These are phyloP conservation scores for Neonothopanus nambi DNA, from an alignment of 1,284 basidiomycete species.

Conservation along the genomic window DNA sequence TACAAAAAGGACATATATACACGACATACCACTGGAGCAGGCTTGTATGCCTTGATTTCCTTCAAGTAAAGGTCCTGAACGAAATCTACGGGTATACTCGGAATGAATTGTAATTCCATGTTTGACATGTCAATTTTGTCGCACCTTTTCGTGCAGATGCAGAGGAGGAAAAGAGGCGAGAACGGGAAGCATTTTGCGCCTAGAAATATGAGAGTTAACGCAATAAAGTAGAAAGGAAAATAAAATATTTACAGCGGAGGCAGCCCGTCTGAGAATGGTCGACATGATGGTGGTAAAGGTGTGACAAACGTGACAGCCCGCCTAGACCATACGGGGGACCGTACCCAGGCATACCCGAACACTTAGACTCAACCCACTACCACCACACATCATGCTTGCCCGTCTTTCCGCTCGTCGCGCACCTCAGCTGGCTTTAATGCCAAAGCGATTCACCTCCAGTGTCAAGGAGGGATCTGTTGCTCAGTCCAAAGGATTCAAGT, in stretches of 20 bases:
- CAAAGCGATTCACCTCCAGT: constrained; percentile 43
- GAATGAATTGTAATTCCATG: constrained; percentile 24
- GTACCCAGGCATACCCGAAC: background rate
- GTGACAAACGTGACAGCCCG: constrained; percentile 33
- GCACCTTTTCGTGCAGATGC: constrained; percentile 69
- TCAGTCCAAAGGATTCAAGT: constrained; percentile 57
- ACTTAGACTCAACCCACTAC: constrained; percentile 19
- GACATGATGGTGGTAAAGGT: constrained; percentile 54
- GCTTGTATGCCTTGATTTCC: constrained; percentile 91
- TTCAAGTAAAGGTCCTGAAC: constrained; percentile 91
- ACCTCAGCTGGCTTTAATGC: constrained; percentile 36
- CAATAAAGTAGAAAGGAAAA: background rate
- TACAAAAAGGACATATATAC: background rate
- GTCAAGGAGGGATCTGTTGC: constrained; percentile 55
- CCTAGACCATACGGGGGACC: background rate
- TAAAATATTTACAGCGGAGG: constrained; percentile 42
- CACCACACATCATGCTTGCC: constrained; percentile 45
- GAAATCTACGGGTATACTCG: constrained; percentile 68
- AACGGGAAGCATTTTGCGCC: constrained; percentile 45
- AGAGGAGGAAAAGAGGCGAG: constrained; percentile 64
- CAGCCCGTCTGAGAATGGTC: constrained; percentile 59
- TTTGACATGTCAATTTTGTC: background rate
- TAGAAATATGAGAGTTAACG: constrained; percentile 18
- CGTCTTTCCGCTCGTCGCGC: constrained; percentile 47
- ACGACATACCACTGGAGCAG: constrained; percentile 50